Evolutionary conservation across 805 yeast genomes (phyloP), one percentile per base, ranked within the genome.

Genomic region (Pichia scutulata): DNA sequence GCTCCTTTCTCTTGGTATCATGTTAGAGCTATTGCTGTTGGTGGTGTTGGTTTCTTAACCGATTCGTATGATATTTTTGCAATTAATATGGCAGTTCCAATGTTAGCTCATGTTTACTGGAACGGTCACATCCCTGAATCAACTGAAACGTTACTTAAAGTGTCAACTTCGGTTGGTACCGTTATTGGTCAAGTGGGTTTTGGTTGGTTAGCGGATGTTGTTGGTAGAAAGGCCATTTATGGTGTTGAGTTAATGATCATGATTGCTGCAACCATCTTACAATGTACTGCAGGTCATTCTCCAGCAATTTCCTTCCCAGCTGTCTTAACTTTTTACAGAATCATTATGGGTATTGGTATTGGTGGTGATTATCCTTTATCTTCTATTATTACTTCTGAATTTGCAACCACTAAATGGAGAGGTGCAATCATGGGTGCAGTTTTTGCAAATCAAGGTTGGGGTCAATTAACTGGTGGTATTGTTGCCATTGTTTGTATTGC

Each of bases 381-480:
- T 18, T 87, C 96, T n/a, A 84, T 89, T 67, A 89, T 89, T 57
- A 84, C 96, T 10, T 84, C 96, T 52, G 97, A 89, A 74, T 89
- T 89, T 63, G 78, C 96, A 25, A 87, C 96, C 52, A 89, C 96
- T 58, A 88, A 86, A 70, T 89, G 96, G 95, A 86, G 97, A 82
- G 97, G 97, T 78, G 96, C 96, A 57, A 88, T 88, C 61, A 89
- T 89, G 96, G 89, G 87, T 65, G 95, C 96, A 26, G 96, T 89
- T 51, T 90, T 90, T 70, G 92, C 97, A 51, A 89, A 89, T 75
- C 97, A 90, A 74, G 97, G 97, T 70, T 81, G 93, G 82, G 97
- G 97, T 69, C 97, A 90, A 74, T 78, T 89, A 54, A 64, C 82
- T 19, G 96, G 89, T 53, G 96, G 92, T 80, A 74, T 89, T 57